These are phyloP conservation scores for Coprinopsis strossmayeri DNA, from an alignment of 768 basidiomycete species.

Conservation along the genomic window DNA sequence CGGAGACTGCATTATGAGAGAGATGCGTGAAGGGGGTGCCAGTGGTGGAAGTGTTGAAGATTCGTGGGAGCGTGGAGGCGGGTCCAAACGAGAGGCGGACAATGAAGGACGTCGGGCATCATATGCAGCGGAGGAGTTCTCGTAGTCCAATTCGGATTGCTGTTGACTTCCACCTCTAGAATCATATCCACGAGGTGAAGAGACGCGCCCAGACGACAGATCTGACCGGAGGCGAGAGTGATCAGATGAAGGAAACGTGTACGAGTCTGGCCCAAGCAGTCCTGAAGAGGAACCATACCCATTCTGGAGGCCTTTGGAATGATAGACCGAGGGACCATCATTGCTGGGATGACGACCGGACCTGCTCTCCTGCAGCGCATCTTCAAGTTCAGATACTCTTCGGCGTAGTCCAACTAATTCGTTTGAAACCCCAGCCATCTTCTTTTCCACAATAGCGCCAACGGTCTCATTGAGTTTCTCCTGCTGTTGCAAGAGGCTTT, in stretches of 20 bases:
- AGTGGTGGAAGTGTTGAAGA: constrained; percentile 18
- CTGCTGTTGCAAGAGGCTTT: constrained; percentile 50
- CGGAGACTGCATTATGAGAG: constrained; percentile 25
- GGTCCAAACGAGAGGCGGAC: constrained; percentile 43
- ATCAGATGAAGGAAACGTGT: constrained; percentile 41
- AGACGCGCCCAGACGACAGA: constrained; percentile 22
- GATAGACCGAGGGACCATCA: constrained; percentile 9
- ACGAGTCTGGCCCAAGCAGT: constrained; percentile 20
- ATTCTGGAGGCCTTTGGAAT: constrained; percentile 15
- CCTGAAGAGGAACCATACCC: constrained; percentile 13
- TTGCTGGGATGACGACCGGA: constrained; percentile 5
- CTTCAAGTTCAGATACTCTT: constrained; percentile 67
- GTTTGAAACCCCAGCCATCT: constrained; percentile 47
- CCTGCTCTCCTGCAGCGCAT: constrained; percentile 25
- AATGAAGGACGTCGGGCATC: constrained; percentile 45
- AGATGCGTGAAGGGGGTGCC: constrained; percentile 11
- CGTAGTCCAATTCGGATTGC: constrained; percentile 27
- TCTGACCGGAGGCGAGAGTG: constrained; percentile 28
- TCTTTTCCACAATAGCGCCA: constrained; percentile 55
- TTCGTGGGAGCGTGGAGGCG: constrained; percentile 23
- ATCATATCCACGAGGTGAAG: constrained; percentile 37
- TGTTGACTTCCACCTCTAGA: constrained; percentile 28
- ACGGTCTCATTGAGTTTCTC: constrained; percentile 57
- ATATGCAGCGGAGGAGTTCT: constrained; percentile 42
- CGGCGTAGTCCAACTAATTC: constrained; percentile 57